phyloP scores from a whole-genome alignment of 2,329 filamentous ascomycete species.

The Fusarium torulosum region DNA sequence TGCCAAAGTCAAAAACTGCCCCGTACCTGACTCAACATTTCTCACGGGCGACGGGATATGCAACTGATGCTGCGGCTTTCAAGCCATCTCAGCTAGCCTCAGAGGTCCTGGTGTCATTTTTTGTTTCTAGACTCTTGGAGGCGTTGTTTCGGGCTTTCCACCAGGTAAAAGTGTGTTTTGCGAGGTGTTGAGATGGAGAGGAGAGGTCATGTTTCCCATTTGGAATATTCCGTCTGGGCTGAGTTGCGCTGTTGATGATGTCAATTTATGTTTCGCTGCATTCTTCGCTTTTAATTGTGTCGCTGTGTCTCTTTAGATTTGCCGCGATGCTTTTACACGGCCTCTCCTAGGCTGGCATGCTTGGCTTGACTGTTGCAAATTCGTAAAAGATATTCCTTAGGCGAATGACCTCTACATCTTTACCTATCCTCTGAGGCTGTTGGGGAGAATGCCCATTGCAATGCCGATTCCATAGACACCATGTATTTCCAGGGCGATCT shows the following conservation, averaged over 20 bases:
- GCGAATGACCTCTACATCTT: slow-evolving; percentile 61
- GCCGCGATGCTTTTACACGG: slow-evolving; percentile 43
- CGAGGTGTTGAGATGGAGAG: slow-evolving; percentile 9
- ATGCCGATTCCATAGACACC: slow-evolving; percentile 57
- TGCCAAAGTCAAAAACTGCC: not conserved
- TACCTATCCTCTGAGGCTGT: slow-evolving; percentile 54
- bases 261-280: slow-evolving; percentile 9
- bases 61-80: slow-evolving; percentile 35
- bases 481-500: slow-evolving; percentile 62
- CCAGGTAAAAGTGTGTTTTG: slow-evolving; percentile 31
- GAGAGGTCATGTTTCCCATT: slow-evolving; percentile 12
- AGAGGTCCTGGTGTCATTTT: slow-evolving; percentile 41
- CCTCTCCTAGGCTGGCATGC: slow-evolving; percentile 21
- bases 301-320: not conserved
- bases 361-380: slow-evolving; percentile 15
- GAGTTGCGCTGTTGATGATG: slow-evolving; percentile 13
- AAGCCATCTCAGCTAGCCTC: slow-evolving; percentile 44
- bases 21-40: slow-evolving; percentile 23
- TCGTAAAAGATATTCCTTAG: slow-evolving; percentile 53
- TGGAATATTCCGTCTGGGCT: not conserved
- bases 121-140: slow-evolving; percentile 38
- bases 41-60: slow-evolving; percentile 12
- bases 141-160: slow-evolving; percentile 34
- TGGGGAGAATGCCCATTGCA: not conserved
- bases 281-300: not conserved